Evolutionary conservation across 805 yeast species (phyloP).

Genomic region (Monosporozyma aerobia): DNA sequence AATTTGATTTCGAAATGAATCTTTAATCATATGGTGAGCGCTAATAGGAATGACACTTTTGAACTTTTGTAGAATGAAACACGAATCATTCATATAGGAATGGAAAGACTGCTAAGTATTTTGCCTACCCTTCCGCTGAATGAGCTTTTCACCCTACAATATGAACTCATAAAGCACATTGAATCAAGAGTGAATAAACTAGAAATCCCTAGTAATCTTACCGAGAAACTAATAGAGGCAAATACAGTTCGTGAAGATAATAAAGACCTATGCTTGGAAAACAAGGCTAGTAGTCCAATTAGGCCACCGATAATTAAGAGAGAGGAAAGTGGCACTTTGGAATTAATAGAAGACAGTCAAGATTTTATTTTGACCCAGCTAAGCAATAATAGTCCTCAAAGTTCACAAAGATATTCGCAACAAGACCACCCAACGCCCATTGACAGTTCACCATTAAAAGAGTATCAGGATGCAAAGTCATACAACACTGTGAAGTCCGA

Average conservation of each 20-base stretch:
- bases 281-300: background rate
- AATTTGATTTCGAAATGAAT: background rate
- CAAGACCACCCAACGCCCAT: background rate
- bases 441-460: slow-evolving; percentile 7
- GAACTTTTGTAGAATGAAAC: background rate
- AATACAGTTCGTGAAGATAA: background rate
- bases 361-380: slow-evolving; percentile 20
- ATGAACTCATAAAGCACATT: background rate
- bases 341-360: slow-evolving; percentile 11
- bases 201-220: background rate
- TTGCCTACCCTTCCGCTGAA: slow-evolving; percentile 12
- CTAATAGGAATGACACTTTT: background rate
- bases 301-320: background rate
- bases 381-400: slow-evolving; percentile 3
- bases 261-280: background rate
- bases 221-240: background rate
- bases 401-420: background rate
- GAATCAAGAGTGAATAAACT: background rate
- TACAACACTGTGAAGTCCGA: background rate
- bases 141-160: slow-evolving; percentile 5
- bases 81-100: background rate
- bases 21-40: background rate
- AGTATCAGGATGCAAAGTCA: background rate
- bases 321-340: background rate
- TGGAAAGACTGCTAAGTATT: slow-evolving; percentile 5